These are phyloP conservation scores for Pseudogymnoascus sp. DNA, from an alignment of 2,329 filamentous ascomycete genomes.

Conservation along the genomic window DNA sequence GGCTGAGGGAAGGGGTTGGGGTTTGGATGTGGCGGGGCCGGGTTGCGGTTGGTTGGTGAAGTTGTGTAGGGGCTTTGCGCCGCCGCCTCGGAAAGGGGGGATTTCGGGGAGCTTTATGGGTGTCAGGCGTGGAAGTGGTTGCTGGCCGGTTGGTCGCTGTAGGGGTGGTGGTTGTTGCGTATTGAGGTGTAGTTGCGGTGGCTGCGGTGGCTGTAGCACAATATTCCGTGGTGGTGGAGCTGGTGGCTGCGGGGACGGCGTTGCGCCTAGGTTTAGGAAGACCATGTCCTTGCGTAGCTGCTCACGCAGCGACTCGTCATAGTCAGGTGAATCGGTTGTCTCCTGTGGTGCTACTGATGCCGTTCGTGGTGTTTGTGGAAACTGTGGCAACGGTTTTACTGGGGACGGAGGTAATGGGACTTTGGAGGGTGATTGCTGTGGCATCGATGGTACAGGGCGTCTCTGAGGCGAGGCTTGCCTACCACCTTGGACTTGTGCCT, in stretches of 20 bases:
- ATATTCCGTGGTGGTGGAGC: background rate
- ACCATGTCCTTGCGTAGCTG: constrained; percentile 58
- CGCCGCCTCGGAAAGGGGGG: constrained; percentile 28
- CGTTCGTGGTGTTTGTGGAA: constrained; percentile 40
- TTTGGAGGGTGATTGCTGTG: constrained; percentile 45
- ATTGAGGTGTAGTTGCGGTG: constrained; percentile 18
- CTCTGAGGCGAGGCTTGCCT: constrained; percentile 55
- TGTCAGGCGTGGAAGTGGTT: constrained; percentile 28
- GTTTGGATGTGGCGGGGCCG: constrained; percentile 22
- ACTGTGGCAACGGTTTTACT: constrained; percentile 35
- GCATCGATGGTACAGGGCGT: constrained; percentile 39
- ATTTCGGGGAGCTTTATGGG: constrained; percentile 32
- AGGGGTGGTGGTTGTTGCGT: constrained; percentile 20
- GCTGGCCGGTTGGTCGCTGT: constrained; percentile 26
- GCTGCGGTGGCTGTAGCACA: constrained; percentile 18
- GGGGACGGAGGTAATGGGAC: constrained; percentile 55
- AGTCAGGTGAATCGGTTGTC: constrained; percentile 47
- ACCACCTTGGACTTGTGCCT: constrained; percentile 36
- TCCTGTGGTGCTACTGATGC: constrained; percentile 40
- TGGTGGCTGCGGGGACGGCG: constrained; percentile 15
- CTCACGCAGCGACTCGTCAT: constrained; percentile 53
- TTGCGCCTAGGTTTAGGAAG: constrained; percentile 42
- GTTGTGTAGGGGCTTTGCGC: constrained; percentile 23
- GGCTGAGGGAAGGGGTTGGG: constrained; percentile 17
- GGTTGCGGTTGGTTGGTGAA: constrained; percentile 24